These are phyloP conservation scores for Dictyostelium discoideum DNA, from an alignment of 78 protist genomes.

Conservation along the genomic window DNA sequence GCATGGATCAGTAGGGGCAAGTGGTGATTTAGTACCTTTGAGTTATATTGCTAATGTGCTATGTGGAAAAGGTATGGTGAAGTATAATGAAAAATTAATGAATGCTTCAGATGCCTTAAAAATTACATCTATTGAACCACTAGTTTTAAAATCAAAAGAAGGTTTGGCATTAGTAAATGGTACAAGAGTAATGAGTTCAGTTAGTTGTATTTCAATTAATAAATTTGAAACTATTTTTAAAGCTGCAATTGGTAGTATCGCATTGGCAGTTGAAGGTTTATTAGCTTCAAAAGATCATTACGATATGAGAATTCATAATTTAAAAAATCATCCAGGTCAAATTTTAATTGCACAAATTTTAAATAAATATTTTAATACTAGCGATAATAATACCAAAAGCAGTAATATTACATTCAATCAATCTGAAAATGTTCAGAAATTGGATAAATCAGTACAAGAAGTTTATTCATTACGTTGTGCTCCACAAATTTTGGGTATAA, in stretches of 20 bases:
- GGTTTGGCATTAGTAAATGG: constrained; percentile 31
- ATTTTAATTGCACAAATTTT: not conserved
- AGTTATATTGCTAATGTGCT: not conserved
- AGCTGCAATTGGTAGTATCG: not conserved
- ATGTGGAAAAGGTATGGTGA: constrained; percentile 9
- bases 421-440: not conserved
- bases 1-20: constrained; percentile 23
- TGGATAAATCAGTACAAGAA: constrained; percentile 8
- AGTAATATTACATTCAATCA: not conserved
- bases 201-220: not conserved
- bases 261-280: constrained; percentile 5
- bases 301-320: not conserved
- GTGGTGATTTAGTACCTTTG: constrained; percentile 27
- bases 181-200: constrained; percentile 32
- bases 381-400: not conserved
- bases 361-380: not conserved
- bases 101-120: not conserved
- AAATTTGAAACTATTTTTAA: not conserved
- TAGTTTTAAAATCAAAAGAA: constrained; percentile 10
- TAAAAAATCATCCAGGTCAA: constrained; percentile 23
- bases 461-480: constrained; percentile 30
- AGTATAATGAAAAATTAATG: not conserved
- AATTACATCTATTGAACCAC: not conserved
- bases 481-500: constrained; percentile 3
- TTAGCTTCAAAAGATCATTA: not conserved